These are phyloP conservation scores for Mycena pura DNA, from an alignment of 768 basidiomycete genomes.

Conservation along the genomic window DNA sequence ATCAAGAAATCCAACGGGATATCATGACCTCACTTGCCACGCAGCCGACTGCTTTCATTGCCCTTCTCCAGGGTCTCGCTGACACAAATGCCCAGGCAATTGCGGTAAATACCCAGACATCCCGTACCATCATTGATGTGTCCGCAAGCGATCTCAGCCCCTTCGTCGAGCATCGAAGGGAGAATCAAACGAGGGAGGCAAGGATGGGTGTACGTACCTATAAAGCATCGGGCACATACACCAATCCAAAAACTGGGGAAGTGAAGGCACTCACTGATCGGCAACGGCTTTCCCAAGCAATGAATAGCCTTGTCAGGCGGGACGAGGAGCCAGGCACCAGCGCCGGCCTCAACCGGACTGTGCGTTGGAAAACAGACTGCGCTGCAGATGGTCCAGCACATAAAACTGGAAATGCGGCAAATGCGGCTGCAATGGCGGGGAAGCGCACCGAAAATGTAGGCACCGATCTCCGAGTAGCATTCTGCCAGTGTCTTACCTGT, in stretches of 20 bases:
- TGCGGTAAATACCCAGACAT: too few species aligned
- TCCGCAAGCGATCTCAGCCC: too few species aligned
- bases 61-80: too few species aligned
- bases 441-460: not conserved
- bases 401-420: conserved; percentile 6
- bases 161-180: too few species aligned
- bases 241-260: not conserved
- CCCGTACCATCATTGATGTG: too few species aligned
- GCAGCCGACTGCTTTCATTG: too few species aligned
- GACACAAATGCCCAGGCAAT: too few species aligned
- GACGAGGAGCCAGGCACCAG: not conserved
- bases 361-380: not conserved
- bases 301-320: not conserved
- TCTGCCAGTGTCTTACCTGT: not conserved
- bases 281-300: not conserved
- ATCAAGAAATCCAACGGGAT: too few species aligned
- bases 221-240: not conserved
- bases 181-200: not conserved
- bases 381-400: too few species aligned
- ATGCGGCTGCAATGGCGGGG: not conserved
- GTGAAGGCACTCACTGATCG: not conserved
- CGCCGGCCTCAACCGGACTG: not conserved
- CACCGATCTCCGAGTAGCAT: not conserved
- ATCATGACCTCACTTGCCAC: too few species aligned
- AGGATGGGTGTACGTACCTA: conserved; percentile 5